phyloP scores from a whole-genome alignment of 2,329 filamentous ascomycete species.

The Emmonsia crescens region DNA sequence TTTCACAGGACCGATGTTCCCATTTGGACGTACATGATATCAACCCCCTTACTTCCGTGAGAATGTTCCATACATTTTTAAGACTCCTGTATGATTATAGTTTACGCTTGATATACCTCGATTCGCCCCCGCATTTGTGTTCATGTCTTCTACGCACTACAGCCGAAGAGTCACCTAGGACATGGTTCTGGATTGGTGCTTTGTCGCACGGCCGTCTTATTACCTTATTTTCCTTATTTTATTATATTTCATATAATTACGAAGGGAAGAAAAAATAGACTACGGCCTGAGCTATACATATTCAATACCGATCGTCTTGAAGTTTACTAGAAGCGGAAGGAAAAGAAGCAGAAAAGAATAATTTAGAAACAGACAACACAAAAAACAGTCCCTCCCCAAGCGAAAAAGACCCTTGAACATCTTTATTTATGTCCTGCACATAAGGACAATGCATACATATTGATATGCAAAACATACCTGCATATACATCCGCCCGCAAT shows the following conservation, averaged over 20 bases:
- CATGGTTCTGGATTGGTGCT: background rate
- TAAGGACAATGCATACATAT: background rate
- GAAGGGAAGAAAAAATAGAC: background rate
- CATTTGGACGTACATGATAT: conserved; percentile 28
- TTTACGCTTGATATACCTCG: conserved; percentile 1
- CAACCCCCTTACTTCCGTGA: conserved; percentile 3
- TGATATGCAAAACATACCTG: background rate
- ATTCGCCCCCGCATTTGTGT: background rate
- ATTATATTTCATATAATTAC: background rate
- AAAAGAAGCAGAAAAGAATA: background rate
- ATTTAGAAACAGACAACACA: background rate
- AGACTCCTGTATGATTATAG: background rate
- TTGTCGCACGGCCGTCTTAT: background rate
- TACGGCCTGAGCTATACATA: background rate
- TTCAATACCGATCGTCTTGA: background rate
- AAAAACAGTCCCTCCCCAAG: background rate
- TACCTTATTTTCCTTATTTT: background rate
- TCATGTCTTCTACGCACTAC: background rate
- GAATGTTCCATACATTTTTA: background rate
- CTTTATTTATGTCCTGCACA: background rate
- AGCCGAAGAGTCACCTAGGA: background rate
- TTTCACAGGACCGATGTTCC: conserved; percentile 36
- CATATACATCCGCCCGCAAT: background rate
- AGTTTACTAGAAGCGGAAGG: background rate
- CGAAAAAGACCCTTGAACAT: background rate